A percentile compares a stretch with the other conserved stretches of the same genome.
Conservation (phyloP, 192 early-diverging fungal genomes). For the Coemansia asiatica region DNA sequence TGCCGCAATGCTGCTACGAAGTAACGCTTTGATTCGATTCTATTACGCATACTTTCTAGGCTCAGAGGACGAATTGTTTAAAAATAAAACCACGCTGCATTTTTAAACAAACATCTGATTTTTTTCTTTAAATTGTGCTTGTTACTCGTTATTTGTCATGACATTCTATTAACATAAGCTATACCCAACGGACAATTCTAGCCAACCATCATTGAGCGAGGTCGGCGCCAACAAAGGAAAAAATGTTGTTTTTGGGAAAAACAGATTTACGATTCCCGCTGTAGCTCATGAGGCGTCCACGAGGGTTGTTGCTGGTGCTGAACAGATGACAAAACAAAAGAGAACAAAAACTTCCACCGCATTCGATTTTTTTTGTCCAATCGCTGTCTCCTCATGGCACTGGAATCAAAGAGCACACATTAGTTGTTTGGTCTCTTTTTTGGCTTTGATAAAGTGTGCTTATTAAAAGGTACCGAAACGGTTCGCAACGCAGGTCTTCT, state of each 20-base stretch:
- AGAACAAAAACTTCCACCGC: conserved; percentile 5
- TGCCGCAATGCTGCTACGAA: not conserved
- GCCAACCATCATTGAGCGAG: conserved; percentile 16
- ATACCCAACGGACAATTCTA: conserved; percentile 20
- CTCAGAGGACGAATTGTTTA: too few species aligned
- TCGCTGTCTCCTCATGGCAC: not conserved
- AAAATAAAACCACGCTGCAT: too few species aligned
- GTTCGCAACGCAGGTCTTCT: too few species aligned
- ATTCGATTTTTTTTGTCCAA: conserved; percentile 2
- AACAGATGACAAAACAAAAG: not conserved
- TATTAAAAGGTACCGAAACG: too few species aligned
- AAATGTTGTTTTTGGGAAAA: not conserved
- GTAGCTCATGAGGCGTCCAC: not conserved
- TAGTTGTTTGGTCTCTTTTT: too few species aligned
- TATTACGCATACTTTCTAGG: too few species aligned
- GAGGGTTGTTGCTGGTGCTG: not conserved
- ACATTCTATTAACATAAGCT: too few species aligned
- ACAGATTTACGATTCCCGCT: not conserved
- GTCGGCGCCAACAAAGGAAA: not conserved
- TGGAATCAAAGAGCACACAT: not conserved
- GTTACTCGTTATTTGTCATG: too few species aligned
- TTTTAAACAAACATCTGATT: too few species aligned
- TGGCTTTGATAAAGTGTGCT: too few species aligned
- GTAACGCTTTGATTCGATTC: not conserved
- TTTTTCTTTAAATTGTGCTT: too few species aligned